Percentiles rank a stretch among this genome's conserved stretches.
Evolutionary conservation across 148 eudicot species (phyloP).

Genomic region (Heliosperma pusillum): DNA sequence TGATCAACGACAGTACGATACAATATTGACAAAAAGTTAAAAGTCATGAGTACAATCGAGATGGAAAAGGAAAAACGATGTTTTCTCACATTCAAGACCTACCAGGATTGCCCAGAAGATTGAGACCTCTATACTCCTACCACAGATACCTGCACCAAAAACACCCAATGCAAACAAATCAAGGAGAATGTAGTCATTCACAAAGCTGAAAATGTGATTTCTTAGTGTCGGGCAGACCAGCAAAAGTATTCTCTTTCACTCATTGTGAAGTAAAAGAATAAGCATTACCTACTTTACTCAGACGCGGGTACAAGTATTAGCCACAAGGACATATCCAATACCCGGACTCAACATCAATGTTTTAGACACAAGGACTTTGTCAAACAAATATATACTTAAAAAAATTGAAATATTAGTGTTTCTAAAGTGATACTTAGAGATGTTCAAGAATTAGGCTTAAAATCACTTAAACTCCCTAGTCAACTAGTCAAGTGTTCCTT

Average conservation of each 20-base stretch:
- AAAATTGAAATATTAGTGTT: no score
- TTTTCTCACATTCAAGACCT: not conserved
- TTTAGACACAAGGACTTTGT: not conserved
- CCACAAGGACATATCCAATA: not conserved
- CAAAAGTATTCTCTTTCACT: no score
- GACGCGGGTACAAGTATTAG: not conserved
- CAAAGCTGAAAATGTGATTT: no score
- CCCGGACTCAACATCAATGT: not conserved
- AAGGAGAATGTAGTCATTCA: not conserved
- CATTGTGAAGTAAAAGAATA: no score
- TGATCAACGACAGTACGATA: not conserved
- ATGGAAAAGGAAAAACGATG: not conserved
- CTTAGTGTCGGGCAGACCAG: not conserved
- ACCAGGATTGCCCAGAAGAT: not conserved
- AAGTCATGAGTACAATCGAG: not conserved
- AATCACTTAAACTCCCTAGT: not conserved
- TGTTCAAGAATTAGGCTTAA: not conserved
- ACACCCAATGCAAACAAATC: not conserved
- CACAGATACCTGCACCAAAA: conserved; percentile 23
- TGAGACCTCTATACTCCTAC: conserved; percentile 10
- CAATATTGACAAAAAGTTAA: not conserved
- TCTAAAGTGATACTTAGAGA: no score
- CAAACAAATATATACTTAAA: no score
- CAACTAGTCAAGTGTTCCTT: no score
- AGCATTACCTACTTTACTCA: not conserved